Conservation (phyloP, 2,329 filamentous ascomycete genomes). For the Ophiostoma sp. region DNA sequence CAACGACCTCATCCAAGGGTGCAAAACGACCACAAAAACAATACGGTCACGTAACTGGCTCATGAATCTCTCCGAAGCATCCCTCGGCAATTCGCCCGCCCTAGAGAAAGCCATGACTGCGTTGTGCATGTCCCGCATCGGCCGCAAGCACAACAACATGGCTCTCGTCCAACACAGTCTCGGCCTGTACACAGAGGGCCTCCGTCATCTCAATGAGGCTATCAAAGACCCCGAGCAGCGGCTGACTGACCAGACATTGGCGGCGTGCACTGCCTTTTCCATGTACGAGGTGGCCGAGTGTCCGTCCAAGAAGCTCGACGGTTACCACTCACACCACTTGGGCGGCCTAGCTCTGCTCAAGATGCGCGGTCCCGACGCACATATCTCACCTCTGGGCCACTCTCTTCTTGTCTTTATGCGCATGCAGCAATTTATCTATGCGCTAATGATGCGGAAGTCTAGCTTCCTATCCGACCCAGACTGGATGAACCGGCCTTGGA, state of each 20-base stretch:
- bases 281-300: conserved; percentile 30
- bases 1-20: conserved; percentile 16
- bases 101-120: conserved; percentile 25
- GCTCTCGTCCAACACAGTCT: conserved; percentile 26
- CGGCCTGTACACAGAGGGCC: conserved; percentile 23
- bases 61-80: conserved; percentile 20
- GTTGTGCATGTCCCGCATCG: conserved; percentile 25
- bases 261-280: conserved; percentile 27
- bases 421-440: conserved; percentile 27
- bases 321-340: conserved; percentile 27
- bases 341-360: conserved; percentile 28
- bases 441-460: conserved; percentile 22
- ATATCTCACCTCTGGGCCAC: conserved; percentile 26
- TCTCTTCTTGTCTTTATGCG: conserved; percentile 27
- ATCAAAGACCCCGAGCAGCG: conserved; percentile 20
- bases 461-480: conserved; percentile 26
- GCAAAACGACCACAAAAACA: neutral
- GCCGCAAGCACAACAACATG: conserved; percentile 18
- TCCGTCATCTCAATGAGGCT: conserved; percentile 24
- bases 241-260: conserved; percentile 26
- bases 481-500: conserved; percentile 28
- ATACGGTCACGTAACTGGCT: conserved; percentile 26
- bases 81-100: conserved; percentile 19
- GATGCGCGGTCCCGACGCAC: conserved; percentile 27
- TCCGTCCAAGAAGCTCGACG: conserved; percentile 22